A percentile compares a stretch with the other conserved stretches of the same genome.
phyloP scores from a whole-genome alignment of 208 protist species.

The Hexamita inflata region DNA sequence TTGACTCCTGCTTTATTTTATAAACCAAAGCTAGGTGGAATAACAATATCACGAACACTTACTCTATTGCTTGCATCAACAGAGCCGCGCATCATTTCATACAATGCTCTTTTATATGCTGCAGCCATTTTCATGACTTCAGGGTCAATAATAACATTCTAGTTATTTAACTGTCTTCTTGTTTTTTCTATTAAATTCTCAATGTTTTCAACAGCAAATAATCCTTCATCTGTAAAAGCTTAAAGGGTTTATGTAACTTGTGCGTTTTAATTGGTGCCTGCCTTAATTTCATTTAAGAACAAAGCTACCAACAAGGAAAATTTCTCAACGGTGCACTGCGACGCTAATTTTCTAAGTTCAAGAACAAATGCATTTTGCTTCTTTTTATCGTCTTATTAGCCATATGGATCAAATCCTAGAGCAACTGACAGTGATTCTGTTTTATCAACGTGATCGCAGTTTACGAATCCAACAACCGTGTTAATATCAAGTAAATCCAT shows the following conservation, averaged over 20 bases:
- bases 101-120: constrained; percentile 16
- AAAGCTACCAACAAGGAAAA: background rate
- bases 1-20: background rate
- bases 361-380: background rate
- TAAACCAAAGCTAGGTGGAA: constrained; percentile 1
- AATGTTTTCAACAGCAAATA: constrained; percentile 8
- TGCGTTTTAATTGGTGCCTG: background rate
- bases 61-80: constrained; percentile 10
- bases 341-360: background rate
- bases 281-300: background rate
- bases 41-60: constrained; percentile 10
- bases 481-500: constrained; percentile 12
- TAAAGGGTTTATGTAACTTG: background rate
- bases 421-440: background rate
- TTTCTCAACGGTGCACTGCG: constrained; percentile 1
- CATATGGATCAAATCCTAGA: constrained; percentile 9
- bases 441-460: background rate
- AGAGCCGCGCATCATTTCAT: constrained; percentile 24
- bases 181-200: background rate
- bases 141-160: background rate
- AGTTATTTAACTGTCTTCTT: background rate
- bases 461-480: background rate
- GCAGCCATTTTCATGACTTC: background rate
- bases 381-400: background rate
- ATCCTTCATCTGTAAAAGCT: constrained; percentile 3